These are phyloP conservation scores for Kalmusia sp. DNA, from an alignment of 2,329 filamentous ascomycete species.

Conservation along the genomic window DNA sequence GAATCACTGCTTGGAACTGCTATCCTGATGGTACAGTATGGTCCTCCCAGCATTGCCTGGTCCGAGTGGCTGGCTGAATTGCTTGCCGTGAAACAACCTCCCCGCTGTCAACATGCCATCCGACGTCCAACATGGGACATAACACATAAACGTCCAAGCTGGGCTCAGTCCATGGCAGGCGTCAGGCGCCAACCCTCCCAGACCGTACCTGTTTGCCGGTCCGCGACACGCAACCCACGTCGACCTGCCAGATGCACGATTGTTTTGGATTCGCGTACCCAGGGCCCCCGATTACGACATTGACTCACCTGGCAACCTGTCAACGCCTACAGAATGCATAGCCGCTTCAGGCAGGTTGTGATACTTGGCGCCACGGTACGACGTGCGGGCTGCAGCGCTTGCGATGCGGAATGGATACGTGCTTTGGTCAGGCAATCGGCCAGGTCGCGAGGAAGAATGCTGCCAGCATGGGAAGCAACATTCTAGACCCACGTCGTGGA, in stretches of 20 bases:
- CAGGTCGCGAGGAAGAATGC: background rate
- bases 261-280: background rate
- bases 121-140: background rate
- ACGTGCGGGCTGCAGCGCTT: background rate
- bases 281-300: background rate
- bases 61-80: no score
- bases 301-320: background rate
- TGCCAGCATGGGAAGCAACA: background rate
- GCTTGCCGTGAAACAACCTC: conserved; percentile 5
- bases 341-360: conserved; percentile 1
- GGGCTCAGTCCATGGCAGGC: no score
- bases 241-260: background rate
- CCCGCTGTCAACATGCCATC: background rate
- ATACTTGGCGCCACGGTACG: conserved; percentile 5
- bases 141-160: no score
- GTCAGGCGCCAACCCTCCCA: conserved; percentile 1
- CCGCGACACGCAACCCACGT: background rate
- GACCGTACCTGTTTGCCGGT: conserved; percentile 3
- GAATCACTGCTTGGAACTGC: no score
- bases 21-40: no score
- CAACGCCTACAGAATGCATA: background rate
- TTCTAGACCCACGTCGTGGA: background rate
- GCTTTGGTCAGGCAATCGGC: background rate
- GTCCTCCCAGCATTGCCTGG: no score
- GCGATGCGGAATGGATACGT: conserved; percentile 8